Evolutionary conservation across 164 flowering plant genomes (phyloP).

Genomic region (Stephania japonica): DNA sequence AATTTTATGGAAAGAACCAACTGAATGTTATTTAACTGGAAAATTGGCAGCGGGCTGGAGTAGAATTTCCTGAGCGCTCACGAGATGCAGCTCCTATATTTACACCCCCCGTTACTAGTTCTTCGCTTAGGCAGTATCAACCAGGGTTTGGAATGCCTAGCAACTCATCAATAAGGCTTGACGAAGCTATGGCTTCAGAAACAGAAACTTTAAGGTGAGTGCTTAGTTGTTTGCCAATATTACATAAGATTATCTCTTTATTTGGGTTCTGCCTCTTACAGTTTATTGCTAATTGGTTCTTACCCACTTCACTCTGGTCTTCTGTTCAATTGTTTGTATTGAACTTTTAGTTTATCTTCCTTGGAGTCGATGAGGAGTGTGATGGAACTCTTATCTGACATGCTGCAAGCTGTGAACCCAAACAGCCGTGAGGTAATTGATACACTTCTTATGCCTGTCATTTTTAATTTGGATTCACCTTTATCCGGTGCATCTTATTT

Average conservation of each 20-base stretch:
- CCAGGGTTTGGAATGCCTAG: constrained; percentile 83
- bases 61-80: constrained; percentile 69
- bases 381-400: constrained; percentile 70
- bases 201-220: constrained; percentile 56
- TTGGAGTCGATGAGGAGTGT: constrained; percentile 67
- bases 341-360: constrained; percentile 42
- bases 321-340: neutral
- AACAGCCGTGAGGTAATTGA: constrained; percentile 48
- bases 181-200: constrained; percentile 94
- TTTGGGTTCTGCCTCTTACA: neutral
- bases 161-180: constrained; percentile 71
- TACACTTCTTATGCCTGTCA: neutral
- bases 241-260: neutral
- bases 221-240: neutral
- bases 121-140: constrained; percentile 35
- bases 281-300: neutral
- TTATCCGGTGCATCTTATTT: neutral
- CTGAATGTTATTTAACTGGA: constrained; percentile 1
- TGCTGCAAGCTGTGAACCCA: constrained; percentile 88
- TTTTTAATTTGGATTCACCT: neutral
- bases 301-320: neutral
- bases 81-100: constrained; percentile 59
- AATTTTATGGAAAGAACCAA: neutral
- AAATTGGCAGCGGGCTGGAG: constrained; percentile 70
- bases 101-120: constrained; percentile 73